Conservation (phyloP, 2,329 filamentous ascomycete genomes). For the Colletotrichum orbiculare region DNA sequence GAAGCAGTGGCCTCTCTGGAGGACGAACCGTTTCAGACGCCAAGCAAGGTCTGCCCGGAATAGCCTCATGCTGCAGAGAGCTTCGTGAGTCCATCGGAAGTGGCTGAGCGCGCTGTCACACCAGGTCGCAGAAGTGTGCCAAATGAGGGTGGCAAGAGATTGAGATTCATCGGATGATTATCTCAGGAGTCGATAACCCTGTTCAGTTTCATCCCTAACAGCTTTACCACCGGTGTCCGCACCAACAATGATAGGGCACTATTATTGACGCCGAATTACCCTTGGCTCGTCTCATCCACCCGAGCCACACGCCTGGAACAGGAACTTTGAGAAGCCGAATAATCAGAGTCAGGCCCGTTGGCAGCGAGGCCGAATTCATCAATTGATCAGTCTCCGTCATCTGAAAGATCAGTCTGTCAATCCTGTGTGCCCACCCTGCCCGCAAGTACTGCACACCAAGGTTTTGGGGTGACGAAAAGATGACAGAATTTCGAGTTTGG, state of each 20-base stretch:
- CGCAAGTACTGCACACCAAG: background rate
- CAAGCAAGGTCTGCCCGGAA: slow-evolving; percentile 9
- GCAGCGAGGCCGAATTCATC: background rate
- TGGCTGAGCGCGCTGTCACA: slow-evolving; percentile 27
- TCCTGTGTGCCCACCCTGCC: slow-evolving; percentile 7
- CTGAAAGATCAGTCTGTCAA: slow-evolving; percentile 20
- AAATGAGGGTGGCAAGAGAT: slow-evolving; percentile 19
- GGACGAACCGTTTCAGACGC: slow-evolving; percentile 22
- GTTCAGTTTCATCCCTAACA: slow-evolving; percentile 22
- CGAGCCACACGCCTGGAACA: slow-evolving; percentile 28
- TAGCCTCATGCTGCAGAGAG: slow-evolving; percentile 17
- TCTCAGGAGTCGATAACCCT: slow-evolving; percentile 20
- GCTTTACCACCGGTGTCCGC: background rate
- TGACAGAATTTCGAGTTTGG: background rate
- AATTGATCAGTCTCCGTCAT: slow-evolving; percentile 11
- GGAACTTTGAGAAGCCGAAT: slow-evolving; percentile 31
- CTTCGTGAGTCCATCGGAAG: slow-evolving; percentile 4
- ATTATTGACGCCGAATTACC: no score
- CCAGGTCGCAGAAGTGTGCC: slow-evolving; percentile 33
- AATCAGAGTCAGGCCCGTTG: slow-evolving; percentile 20
- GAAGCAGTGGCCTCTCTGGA: slow-evolving; percentile 7
- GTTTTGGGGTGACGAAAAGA: slow-evolving; percentile 1
- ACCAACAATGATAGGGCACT: background rate
- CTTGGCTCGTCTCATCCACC: slow-evolving; percentile 20
- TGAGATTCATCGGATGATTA: slow-evolving; percentile 26